Evolutionary conservation across 1,284 basidiomycete genomes (phyloP), one percentile per base, ranked within the genome.

Genomic region (Thecaphora thlaspeos): DNA sequence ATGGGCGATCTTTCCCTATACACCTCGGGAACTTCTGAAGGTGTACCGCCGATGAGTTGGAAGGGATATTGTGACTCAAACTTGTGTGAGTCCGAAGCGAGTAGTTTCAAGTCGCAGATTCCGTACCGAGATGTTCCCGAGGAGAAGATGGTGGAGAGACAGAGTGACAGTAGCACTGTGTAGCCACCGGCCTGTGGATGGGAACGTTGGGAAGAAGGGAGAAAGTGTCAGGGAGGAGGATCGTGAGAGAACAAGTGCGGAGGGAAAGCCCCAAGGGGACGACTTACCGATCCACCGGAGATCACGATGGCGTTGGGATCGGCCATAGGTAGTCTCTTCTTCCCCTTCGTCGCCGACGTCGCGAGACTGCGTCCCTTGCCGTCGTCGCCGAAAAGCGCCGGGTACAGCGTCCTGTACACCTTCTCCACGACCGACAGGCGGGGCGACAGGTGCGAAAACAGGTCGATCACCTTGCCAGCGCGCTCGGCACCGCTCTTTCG

Each of bases 21-120:
- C 0, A 83, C 70, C n/a, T 83, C 74, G 3, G 82, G 82, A 3
- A 81, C 74, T 46, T 83, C 79, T 5, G 77, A 67, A 1, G 77
- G 71, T 0, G 81, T 83, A 0, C 84, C 87, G 0, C 86, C 85
- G 24, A 88, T 67, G 2, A 88, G 79, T 51, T 81, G 81, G 56
- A 82, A 52, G 8, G 56, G 71, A 58, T 86, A 87, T n/a, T 79
- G 77, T 19, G 81, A 80, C 71, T 86, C 84, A 45, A 87, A 87
- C 65, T 88, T 88, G 78, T 88, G 87, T 0, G 84, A 85, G 51
- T 83, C 81, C 4, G 51, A 47, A 2, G 61, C 61, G 5, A 71
- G 46, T 2, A 46, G 24, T 5, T 32, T 10, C 1, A 68, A 48
- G 4, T 56, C 48, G 2, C 57, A 59, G 17, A 71, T 45, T 26